Percentiles rank a stretch among this genome's conserved stretches.
These are phyloP conservation scores for Aschersonia sp. DNA, from an alignment of 2,329 filamentous ascomycete species.

Conservation along the genomic window DNA sequence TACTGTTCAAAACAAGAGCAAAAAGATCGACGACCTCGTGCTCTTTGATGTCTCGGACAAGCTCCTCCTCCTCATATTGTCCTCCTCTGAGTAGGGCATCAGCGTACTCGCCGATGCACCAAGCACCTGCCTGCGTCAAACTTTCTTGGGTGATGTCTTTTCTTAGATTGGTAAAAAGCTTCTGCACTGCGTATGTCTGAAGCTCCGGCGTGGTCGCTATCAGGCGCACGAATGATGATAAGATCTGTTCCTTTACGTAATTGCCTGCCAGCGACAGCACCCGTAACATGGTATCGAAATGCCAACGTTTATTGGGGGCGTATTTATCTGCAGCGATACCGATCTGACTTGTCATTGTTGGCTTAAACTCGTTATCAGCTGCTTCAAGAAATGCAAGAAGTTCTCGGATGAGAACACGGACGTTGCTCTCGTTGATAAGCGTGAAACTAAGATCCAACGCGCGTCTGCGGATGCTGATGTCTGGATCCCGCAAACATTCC, in stretches of 20 bases:
- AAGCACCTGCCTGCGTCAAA: conserved; percentile 80
- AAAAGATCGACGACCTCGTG: conserved; percentile 90
- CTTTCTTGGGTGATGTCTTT: conserved; percentile 98
- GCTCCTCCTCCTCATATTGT: conserved; percentile 86
- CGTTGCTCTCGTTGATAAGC: conserved; percentile 91
- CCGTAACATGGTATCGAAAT: conserved; percentile 93
- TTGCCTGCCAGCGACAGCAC: conserved; percentile 89
- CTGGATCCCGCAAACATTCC: conserved; percentile 88
- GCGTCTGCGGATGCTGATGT: conserved; percentile 91
- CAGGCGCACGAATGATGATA: conserved; percentile 90
- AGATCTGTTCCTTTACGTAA: conserved; percentile 93
- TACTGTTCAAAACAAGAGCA: conserved; percentile 81
- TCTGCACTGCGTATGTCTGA: conserved; percentile 93
- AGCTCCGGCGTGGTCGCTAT: conserved; percentile 90
- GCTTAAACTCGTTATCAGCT: conserved; percentile 97
- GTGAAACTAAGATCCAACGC: conserved; percentile 98
- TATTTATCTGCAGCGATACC: conserved; percentile 93
- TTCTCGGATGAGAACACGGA: conserved; percentile 84
- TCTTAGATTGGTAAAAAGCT: conserved; percentile 79
- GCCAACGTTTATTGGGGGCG: conserved; percentile 95
- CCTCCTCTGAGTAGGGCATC: conserved; percentile 80
- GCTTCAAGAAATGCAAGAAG: conserved; percentile 91
- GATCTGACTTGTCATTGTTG: conserved; percentile 95
- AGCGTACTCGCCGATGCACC: conserved; percentile 96
- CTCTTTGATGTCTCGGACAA: conserved; percentile 69